Evolutionary conservation across 805 yeast species (phyloP).

Genomic region (Torulaspora indica): DNA sequence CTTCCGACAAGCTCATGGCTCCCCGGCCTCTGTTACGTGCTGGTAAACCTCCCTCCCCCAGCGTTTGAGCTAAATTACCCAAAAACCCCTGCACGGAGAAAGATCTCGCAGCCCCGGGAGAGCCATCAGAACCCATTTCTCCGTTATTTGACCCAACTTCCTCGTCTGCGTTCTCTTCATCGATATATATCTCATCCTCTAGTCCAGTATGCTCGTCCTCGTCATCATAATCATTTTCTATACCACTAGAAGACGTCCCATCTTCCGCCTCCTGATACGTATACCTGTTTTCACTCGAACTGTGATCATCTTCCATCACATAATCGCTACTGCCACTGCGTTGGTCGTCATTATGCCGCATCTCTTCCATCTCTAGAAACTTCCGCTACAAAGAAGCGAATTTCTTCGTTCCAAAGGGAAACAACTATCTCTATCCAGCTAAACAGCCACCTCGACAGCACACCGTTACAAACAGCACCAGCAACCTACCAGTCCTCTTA

Average conservation of each 20-base stretch:
- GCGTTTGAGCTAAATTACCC: constrained; percentile 14
- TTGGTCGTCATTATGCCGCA: constrained; percentile 8
- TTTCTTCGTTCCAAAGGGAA: not conserved
- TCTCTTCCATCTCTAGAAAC: constrained; percentile 1
- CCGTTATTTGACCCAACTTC: constrained; percentile 17
- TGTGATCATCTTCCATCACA: constrained; percentile 15
- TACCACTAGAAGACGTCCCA: constrained; percentile 6
- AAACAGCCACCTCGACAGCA: not conserved
- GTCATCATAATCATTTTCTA: constrained; percentile 10
- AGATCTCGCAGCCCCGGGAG: constrained; percentile 2
- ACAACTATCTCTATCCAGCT: not conserved
- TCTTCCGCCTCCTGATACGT: constrained; percentile 6
- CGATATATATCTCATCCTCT: constrained; percentile 29
- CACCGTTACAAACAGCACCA: not conserved
- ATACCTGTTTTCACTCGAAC: constrained; percentile 12
- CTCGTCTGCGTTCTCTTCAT: constrained; percentile 30
- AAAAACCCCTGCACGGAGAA: constrained; percentile 16
- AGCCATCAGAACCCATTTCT: not conserved
- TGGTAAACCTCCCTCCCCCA: not conserved
- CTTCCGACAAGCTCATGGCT: constrained; percentile 27
- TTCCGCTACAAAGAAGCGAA: not conserved
- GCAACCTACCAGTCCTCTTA: not conserved
- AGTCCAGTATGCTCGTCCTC: constrained; percentile 16
- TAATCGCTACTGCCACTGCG: constrained; percentile 14
- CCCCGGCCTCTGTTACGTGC: constrained; percentile 10